Percentiles rank a stretch among this genome's conserved stretches.
Evolutionary conservation across 108 stramenopile species (phyloP).

Genomic region (Discostella stelligeroides): DNA sequence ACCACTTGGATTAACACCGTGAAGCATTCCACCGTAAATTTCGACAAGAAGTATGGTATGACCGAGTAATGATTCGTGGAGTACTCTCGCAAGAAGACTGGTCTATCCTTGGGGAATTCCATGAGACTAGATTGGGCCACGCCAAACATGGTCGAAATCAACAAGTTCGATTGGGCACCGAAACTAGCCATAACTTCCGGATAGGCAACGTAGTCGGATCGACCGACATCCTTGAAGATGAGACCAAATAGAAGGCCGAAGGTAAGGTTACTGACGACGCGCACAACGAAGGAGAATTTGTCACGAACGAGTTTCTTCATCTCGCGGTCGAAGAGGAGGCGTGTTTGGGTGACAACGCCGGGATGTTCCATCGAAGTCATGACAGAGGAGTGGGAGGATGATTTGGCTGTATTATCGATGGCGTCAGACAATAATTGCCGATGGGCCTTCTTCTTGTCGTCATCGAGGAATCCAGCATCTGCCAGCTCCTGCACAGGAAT

Average conservation of each 20-base stretch:
- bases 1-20: constrained; percentile 63
- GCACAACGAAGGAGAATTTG: constrained; percentile 50
- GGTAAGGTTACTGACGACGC: constrained; percentile 55
- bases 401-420: too few species aligned
- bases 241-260: constrained; percentile 62
- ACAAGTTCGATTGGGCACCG: constrained; percentile 67
- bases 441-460: constrained; percentile 1
- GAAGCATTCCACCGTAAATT: constrained; percentile 63
- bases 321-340: constrained; percentile 58
- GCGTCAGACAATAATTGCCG: neutral
- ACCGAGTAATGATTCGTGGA: constrained; percentile 85
- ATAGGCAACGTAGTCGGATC: constrained; percentile 21
- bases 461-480: constrained; percentile 54
- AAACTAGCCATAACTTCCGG: constrained; percentile 40
- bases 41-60: constrained; percentile 70
- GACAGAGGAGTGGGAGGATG: constrained; percentile 11
- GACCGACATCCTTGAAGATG: constrained; percentile 67
- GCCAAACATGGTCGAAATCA: constrained; percentile 79
- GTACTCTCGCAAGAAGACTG: constrained; percentile 89
- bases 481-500: constrained; percentile 40
- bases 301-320: constrained; percentile 54
- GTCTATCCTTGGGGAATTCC: constrained; percentile 84
- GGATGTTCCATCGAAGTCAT: constrained; percentile 16
- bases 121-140: constrained; percentile 75
- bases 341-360: constrained; percentile 52